These are phyloP conservation scores for Phytophthora podocarpi DNA, from an alignment of 352 stramenopile species.

Conservation along the genomic window DNA sequence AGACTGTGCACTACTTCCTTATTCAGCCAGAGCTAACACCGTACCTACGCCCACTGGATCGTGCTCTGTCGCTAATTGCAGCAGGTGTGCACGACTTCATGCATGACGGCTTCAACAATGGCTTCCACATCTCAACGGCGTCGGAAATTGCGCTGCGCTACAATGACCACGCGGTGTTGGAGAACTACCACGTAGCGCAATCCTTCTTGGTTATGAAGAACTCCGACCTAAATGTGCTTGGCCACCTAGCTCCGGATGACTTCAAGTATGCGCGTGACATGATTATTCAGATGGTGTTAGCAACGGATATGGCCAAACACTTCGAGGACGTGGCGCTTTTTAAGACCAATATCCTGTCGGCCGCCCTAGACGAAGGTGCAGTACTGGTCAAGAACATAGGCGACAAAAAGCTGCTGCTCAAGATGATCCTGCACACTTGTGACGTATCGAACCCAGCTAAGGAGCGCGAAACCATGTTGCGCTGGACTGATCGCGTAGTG, in stretches of 20 bases:
- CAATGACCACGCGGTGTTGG: conserved; percentile 88
- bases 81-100: conserved; percentile 91
- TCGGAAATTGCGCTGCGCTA: conserved; percentile 90
- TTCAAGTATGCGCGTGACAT: conserved; percentile 90
- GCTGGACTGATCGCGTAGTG: conserved; percentile 93
- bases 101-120: conserved; percentile 92
- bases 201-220: conserved; percentile 92
- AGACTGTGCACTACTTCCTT: conserved; percentile 88
- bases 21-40: conserved; percentile 71
- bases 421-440: conserved; percentile 92
- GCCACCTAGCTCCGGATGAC: conserved; percentile 69
- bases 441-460: conserved; percentile 96
- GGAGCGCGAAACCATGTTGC: conserved; percentile 84
- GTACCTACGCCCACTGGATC: conserved; percentile 78
- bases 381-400: conserved; percentile 82
- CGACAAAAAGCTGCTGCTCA: conserved; percentile 89
- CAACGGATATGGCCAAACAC: conserved; percentile 92
- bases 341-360: conserved; percentile 85
- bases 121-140: conserved; percentile 86
- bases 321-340: conserved; percentile 89
- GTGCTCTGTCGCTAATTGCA: conserved; percentile 74
- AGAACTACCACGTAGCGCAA: conserved; percentile 91
- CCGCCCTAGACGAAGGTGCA: conserved; percentile 62
- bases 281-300: conserved; percentile 91
- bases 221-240: conserved; percentile 83